phyloP scores from a whole-genome alignment of 1,139 yeast species.

The Geotrichum australiense region DNA sequence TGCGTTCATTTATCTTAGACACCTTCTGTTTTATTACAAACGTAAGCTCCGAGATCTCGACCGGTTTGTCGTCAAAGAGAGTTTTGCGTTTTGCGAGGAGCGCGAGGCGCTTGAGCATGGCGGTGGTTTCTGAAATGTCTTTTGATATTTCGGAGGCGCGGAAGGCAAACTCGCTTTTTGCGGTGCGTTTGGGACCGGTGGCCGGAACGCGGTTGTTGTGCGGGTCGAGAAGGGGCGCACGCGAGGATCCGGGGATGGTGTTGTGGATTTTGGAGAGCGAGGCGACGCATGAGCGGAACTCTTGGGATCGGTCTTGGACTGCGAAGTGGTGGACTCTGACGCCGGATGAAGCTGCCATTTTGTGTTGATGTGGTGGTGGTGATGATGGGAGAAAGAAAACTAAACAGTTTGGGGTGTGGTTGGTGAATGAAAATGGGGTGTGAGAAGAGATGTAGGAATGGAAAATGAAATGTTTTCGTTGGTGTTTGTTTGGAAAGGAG shows the following conservation, averaged over 20 bases:
- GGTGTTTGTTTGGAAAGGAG: no score
- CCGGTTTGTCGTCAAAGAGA: slow-evolving; percentile 89
- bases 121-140: slow-evolving; percentile 86
- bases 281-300: slow-evolving; percentile 78
- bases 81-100: slow-evolving; percentile 80
- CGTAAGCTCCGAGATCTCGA: slow-evolving; percentile 87
- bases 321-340: slow-evolving; percentile 18
- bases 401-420: no score
- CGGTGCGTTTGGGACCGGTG: slow-evolving; percentile 21
- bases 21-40: slow-evolving; percentile 91
- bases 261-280: slow-evolving; percentile 49
- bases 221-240: slow-evolving; percentile 22
- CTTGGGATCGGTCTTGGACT: slow-evolving; percentile 75
- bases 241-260: slow-evolving; percentile 35
- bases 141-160: slow-evolving; percentile 82
- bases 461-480: no score
- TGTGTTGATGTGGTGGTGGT: not conserved
- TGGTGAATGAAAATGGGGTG: no score
- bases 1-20: slow-evolving; percentile 70
- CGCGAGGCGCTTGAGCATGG: slow-evolving; percentile 73
- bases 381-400: not conserved
- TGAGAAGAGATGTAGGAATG: not conserved
- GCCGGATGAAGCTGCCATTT: slow-evolving; percentile 7
- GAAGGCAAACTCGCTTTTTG: slow-evolving; percentile 63
- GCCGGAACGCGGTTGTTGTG: slow-evolving; percentile 19